phyloP scores from a whole-genome alignment of 805 yeast species.

The Kazachstania martiniae region DNA sequence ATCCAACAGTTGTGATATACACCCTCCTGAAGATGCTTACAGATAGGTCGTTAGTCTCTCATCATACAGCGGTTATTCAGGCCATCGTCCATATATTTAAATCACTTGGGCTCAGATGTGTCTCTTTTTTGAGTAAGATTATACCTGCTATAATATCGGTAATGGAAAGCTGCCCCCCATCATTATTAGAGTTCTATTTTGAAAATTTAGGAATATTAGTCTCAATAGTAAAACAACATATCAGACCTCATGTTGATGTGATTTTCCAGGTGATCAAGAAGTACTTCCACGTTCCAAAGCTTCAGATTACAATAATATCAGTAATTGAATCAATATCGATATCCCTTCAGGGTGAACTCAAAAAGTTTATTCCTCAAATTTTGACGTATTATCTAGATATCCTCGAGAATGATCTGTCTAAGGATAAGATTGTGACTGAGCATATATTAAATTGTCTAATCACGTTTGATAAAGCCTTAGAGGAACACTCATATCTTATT shows the following conservation, averaged over 20 bases:
- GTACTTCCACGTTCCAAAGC: conserved; percentile 44
- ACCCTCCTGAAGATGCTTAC: conserved; percentile 71
- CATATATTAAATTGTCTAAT: conserved; percentile 74
- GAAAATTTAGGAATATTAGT: conserved; percentile 73
- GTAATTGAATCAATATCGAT: conserved; percentile 71
- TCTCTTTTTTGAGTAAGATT: conserved; percentile 72
- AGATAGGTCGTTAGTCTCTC: conserved; percentile 71
- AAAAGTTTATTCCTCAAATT: conserved; percentile 61
- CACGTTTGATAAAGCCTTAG: conserved; percentile 72
- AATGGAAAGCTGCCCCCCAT: conserved; percentile 64
- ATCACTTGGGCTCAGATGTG: conserved; percentile 76
- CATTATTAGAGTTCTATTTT: conserved; percentile 73
- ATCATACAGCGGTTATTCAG: conserved; percentile 81
- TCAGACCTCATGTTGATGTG: conserved; percentile 65
- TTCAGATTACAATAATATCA: conserved; percentile 65
- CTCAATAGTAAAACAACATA: conserved; percentile 76
- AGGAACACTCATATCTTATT: conserved; percentile 74
- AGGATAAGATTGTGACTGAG: conserved; percentile 45
- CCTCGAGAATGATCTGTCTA: conserved; percentile 55
- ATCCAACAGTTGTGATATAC: conserved; percentile 84
- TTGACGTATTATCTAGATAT: conserved; percentile 63
- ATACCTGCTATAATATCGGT: conserved; percentile 77
- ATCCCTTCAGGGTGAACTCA: conserved; percentile 87
- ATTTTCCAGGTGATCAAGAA: conserved; percentile 63
- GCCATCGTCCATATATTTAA: conserved; percentile 84